These are phyloP conservation scores for Saccharomyces kudriavzevii DNA, from an alignment of 805 yeast genomes.

Conservation along the genomic window DNA sequence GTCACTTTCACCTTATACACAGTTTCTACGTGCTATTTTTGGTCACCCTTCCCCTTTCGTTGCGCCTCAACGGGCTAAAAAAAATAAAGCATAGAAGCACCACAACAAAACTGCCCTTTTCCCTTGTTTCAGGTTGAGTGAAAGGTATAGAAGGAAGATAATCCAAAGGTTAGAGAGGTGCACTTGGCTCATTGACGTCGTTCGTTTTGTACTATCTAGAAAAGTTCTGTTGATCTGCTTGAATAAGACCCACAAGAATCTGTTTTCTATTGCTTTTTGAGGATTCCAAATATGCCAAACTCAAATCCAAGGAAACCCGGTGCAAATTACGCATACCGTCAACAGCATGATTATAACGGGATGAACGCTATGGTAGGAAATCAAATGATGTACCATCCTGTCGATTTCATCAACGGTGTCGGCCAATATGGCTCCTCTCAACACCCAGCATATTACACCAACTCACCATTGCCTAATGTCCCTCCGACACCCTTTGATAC, in stretches of 20 bases:
- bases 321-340: not conserved
- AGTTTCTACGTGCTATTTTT: not conserved
- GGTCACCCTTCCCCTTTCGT: not conserved
- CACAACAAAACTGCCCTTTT: not conserved
- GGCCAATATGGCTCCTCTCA: not conserved
- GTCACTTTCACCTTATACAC: not conserved
- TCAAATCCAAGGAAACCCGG: not conserved
- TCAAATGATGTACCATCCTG: not conserved
- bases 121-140: not conserved
- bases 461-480: conserved; percentile 16
- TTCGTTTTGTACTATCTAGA: not conserved
- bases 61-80: not conserved
- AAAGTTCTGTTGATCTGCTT: not conserved
- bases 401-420: not conserved
- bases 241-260: not conserved
- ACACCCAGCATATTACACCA: conserved; percentile 13
- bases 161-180: not conserved
- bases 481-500: conserved; percentile 54
- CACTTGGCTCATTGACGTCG: not conserved
- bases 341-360: not conserved
- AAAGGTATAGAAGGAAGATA: not conserved
- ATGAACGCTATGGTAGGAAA: not conserved
- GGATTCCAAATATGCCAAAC: not conserved
- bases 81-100: not conserved
- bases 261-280: not conserved